Evolutionary conservation across 2,329 filamentous ascomycete genomes (phyloP), one percentile per base, ranked within the genome.

Genomic region (Conoideocrella luteorostrata): DNA sequence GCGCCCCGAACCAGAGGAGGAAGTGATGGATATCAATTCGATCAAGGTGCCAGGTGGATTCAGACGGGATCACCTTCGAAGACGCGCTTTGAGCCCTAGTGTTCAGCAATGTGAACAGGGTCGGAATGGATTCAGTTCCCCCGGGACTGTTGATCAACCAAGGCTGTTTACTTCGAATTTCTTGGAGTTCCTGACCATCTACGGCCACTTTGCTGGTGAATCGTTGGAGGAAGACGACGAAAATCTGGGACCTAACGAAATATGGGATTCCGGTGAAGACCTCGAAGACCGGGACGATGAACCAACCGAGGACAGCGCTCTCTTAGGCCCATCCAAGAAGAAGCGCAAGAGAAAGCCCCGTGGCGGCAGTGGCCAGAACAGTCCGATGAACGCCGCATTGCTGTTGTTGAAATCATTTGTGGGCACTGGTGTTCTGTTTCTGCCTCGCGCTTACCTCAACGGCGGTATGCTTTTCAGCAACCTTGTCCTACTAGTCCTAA

Each of bases 401-500:
- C 75, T 98, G 43, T 73, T 98, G 33, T 80, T 98, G 52, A 98
- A 98, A 70, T 97, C 91, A 0, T 98, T 98, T 60, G 93, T 98
- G 38, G 93, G 94, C 17, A 98, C 93, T 1, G 91, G 91, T 44
- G 91, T 97, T 7, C 72, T 97, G 13, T 97, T 97, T 69, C 70
- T 97, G 26, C 91, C 91, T 1, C 82, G 89, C 38, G 91, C 93
- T 4, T 98, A 93, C 60, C 77, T 96, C 51, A 98, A 95, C 57
- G 93, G 93, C 43, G 93, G 93, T 46, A 97, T 98, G 90, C 69
- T 95, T 13, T 98, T 98, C 66, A 95, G 89, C 56, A 95, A 94
- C 59, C 52, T 94, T 41, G 86, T 98, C 13, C 77, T 98, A n/a
- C 71, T 98, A 18, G 77, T 75, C 30, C 88, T 98, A 13, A 90